A percentile compares a stretch with the other conserved stretches of the same genome.
Evolutionary conservation across 176 grass and related monocot genomes (phyloP).

Genomic region (Alloteropsis semialata): DNA sequence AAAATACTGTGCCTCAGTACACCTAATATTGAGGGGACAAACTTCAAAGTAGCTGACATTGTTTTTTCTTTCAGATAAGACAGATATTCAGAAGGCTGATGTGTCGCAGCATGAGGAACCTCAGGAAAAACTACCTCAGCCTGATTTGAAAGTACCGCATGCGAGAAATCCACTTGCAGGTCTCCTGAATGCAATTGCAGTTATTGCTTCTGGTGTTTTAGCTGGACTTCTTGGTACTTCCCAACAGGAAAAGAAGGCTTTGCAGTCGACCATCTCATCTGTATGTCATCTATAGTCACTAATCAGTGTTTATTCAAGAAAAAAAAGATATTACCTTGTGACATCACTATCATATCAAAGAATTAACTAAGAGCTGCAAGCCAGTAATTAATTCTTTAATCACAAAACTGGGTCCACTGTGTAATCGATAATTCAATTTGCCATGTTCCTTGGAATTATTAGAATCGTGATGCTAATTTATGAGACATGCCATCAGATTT

Average conservation of each 20-base stretch:
- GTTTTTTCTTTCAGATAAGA: slow-evolving; percentile 33
- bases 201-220: slow-evolving; percentile 77
- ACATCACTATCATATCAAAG: neutral
- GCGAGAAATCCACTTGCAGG: slow-evolving; percentile 54
- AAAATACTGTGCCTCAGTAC: too few species aligned
- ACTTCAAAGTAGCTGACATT: neutral
- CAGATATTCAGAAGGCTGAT: neutral
- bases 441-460: neutral
- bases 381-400: neutral
- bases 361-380: neutral
- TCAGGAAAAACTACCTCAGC: slow-evolving; percentile 17
- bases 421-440: slow-evolving; percentile 8
- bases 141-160: slow-evolving; percentile 36
- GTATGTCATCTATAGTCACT: slow-evolving; percentile 61
- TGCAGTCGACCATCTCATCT: slow-evolving; percentile 60
- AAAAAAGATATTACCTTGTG: neutral
- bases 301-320: slow-evolving; percentile 4
- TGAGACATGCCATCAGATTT: neutral
- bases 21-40: neutral
- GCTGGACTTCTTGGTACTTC: slow-evolving; percentile 74
- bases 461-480: neutral
- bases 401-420: neutral
- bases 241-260: slow-evolving; percentile 65
- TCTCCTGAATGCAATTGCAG: slow-evolving; percentile 67
- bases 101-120: slow-evolving; percentile 29